These are phyloP conservation scores for Syncephalastrum racemosum DNA, from an alignment of 371 early-diverging fungal species.

Conservation along the genomic window DNA sequence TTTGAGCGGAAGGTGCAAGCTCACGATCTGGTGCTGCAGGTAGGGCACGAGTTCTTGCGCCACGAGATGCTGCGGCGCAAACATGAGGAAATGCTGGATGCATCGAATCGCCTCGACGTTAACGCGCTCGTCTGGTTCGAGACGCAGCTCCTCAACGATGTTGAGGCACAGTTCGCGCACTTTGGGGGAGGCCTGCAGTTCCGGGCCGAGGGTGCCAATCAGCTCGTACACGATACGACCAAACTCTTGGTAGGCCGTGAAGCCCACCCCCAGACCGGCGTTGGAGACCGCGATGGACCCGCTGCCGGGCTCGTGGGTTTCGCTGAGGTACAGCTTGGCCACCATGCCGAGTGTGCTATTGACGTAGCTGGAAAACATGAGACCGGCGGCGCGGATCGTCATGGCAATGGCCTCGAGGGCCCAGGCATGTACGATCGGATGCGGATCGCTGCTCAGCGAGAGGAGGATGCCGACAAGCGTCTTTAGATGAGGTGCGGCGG, in stretches of 20 bases:
- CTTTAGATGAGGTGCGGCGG: slow-evolving; percentile 79
- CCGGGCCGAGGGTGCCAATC: slow-evolving; percentile 91
- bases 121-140: slow-evolving; percentile 78
- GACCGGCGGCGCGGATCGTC: slow-evolving; percentile 86
- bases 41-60: slow-evolving; percentile 72
- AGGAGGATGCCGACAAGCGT: slow-evolving; percentile 89
- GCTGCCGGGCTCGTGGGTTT: slow-evolving; percentile 81
- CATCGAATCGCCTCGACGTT: slow-evolving; percentile 88
- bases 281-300: slow-evolving; percentile 62
- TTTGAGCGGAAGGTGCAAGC: slow-evolving; percentile 68
- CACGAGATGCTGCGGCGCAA: slow-evolving; percentile 78
- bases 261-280: slow-evolving; percentile 59
- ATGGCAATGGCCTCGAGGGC: slow-evolving; percentile 85
- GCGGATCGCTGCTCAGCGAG: slow-evolving; percentile 87
- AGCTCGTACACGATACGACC: slow-evolving; percentile 88
- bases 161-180: slow-evolving; percentile 77
- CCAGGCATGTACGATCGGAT: slow-evolving; percentile 95
- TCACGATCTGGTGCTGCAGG: slow-evolving; percentile 69
- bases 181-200: slow-evolving; percentile 72
- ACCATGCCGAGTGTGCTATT: slow-evolving; percentile 83
- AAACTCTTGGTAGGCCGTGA: slow-evolving; percentile 71
- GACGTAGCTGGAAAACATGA: slow-evolving; percentile 89
- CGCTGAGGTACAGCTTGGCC: slow-evolving; percentile 83
- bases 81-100: slow-evolving; percentile 87
- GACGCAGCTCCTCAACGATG: slow-evolving; percentile 75